Conservation (phyloP, 1,284 basidiomycete genomes). For the Flammula alnicola region DNA sequence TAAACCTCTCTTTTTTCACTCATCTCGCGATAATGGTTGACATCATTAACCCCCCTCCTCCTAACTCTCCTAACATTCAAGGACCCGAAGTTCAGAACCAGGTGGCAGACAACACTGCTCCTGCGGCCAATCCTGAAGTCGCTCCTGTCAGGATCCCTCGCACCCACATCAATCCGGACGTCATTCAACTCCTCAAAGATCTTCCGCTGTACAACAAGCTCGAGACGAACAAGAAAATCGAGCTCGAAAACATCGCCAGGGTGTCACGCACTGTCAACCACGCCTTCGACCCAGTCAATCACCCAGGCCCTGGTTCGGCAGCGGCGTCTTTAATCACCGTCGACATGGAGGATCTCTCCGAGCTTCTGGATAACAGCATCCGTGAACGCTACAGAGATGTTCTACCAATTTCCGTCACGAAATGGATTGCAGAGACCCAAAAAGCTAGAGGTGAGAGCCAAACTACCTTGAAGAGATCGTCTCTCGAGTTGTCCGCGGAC, state of each 20-base stretch:
- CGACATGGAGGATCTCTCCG: background rate
- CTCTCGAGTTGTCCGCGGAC: background rate
- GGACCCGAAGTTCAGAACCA: too few relatives aligned
- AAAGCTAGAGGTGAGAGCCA: background rate
- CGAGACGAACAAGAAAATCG: conserved; percentile 14
- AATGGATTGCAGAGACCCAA: background rate
- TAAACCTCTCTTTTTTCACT: too few relatives aligned
- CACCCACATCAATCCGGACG: too few relatives aligned
- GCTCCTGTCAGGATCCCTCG: too few relatives aligned
- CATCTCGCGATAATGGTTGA: too few relatives aligned
- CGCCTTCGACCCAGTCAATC: background rate
- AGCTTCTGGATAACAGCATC: background rate
- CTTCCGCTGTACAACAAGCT: too few relatives aligned
- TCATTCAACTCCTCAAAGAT: too few relatives aligned
- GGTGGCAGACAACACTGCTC: too few relatives aligned
- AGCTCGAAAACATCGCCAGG: conserved; percentile 4
- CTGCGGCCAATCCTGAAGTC: too few relatives aligned
- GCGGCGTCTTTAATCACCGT: conserved; percentile 17
- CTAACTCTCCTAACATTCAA: too few relatives aligned
- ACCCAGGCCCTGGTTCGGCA: conserved; percentile 4
- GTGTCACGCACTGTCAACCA: background rate
- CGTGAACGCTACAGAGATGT: background rate
- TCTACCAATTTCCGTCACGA: conserved; percentile 1
- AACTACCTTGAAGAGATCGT: background rate
- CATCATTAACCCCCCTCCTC: too few relatives aligned